Percentiles rank a stretch among this genome's conserved stretches.
phyloP scores from a whole-genome alignment of 1,139 yeast genomes.

The Petasospora fabianii region DNA sequence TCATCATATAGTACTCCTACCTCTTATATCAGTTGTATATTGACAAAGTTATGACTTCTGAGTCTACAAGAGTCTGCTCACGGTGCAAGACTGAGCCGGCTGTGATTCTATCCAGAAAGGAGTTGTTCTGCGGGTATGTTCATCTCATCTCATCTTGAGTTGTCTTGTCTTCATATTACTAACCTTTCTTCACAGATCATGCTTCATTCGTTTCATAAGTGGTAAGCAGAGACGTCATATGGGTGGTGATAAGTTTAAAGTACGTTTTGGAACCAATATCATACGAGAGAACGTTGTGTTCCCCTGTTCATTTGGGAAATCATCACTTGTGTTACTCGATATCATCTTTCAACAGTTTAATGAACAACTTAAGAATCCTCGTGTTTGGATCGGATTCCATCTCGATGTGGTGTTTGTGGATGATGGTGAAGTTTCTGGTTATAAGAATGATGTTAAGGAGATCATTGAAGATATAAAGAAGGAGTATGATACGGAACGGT shows the following conservation, averaged over 20 bases:
- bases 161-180: neutral
- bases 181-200: conserved; percentile 26
- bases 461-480: conserved; percentile 22
- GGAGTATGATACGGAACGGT: conserved; percentile 23
- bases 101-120: conserved; percentile 59
- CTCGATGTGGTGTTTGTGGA: conserved; percentile 53
- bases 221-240: conserved; percentile 79
- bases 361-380: conserved; percentile 57
- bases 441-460: conserved; percentile 16
- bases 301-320: conserved; percentile 61
- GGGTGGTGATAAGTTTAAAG: conserved; percentile 66
- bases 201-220: conserved; percentile 69
- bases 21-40: too few relatives aligned
- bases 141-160: neutral
- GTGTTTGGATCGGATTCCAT: conserved; percentile 67
- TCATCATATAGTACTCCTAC: too few relatives aligned
- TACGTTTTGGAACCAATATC: conserved; percentile 38
- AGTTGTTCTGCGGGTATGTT: conserved; percentile 51
- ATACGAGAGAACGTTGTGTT: conserved; percentile 43
- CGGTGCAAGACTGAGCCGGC: conserved; percentile 53
- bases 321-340: conserved; percentile 68
- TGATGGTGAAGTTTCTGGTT: conserved; percentile 30
- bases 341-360: conserved; percentile 55
- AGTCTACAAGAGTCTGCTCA: too few relatives aligned
- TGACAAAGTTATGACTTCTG: too few relatives aligned